Conservation (phyloP, 2,329 filamentous ascomycete species). For the Penicillium sp. region DNA sequence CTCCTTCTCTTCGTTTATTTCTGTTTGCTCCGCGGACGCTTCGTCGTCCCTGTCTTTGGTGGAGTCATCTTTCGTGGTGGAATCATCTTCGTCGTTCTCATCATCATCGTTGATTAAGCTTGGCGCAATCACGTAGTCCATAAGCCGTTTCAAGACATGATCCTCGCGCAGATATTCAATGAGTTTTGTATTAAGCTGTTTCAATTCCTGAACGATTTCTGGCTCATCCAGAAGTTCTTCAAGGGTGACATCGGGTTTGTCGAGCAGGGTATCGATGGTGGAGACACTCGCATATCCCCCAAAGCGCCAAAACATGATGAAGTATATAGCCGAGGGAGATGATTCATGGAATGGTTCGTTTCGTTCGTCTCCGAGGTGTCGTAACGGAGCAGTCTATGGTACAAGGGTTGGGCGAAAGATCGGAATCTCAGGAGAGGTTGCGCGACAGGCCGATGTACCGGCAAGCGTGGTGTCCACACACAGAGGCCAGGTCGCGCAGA, state of each 20-base stretch:
- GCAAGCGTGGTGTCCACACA: conserved; percentile 20
- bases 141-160: conserved; percentile 76
- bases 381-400: conserved; percentile 32
- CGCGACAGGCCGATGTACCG: conserved; percentile 22
- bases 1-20: conserved; percentile 40
- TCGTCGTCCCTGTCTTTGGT: conserved; percentile 31
- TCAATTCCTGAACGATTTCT: conserved; percentile 95
- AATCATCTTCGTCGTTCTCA: conserved; percentile 54
- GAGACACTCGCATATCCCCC: conserved; percentile 98
- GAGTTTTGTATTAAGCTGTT: conserved; percentile 96
- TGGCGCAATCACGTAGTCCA: conserved; percentile 89
- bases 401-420: conserved; percentile 20
- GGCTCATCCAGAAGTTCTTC: conserved; percentile 96
- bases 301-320: conserved; percentile 99
- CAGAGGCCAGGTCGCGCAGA: conserved; percentile 17
- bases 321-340: conserved; percentile 38
- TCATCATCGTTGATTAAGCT: conserved; percentile 55
- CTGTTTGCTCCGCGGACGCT: conserved; percentile 16
- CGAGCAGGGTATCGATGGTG: conserved; percentile 92
- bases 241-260: conserved; percentile 90
- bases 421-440: conserved; percentile 16
- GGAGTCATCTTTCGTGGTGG: conserved; percentile 46
- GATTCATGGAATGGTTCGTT: conserved; percentile 38
- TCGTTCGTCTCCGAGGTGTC: conserved; percentile 28
- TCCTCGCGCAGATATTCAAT: conserved; percentile 94